Base-by-base conservation (phyloP, 2,329 filamentous ascomycete species). In the Neurospora sp. region DNA sequence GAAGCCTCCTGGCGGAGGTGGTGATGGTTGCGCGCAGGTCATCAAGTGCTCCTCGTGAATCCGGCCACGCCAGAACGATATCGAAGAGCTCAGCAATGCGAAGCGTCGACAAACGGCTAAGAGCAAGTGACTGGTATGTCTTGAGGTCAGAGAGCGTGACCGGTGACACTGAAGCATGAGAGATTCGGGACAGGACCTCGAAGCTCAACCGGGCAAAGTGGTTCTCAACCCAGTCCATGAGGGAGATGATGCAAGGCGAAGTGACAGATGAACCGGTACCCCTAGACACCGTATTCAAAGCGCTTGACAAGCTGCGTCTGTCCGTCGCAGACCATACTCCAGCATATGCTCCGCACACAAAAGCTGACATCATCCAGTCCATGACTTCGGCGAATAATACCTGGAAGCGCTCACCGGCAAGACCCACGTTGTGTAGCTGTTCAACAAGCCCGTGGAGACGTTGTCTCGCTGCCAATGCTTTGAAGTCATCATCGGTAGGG, bases 51-150 rank as follows among this genome's bases (percentile, higher is more conserved):
- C 89, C 89, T 69, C 86, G 84, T 73, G 90, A 92, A 41, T 85
- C 80, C 4, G 92, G 91, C 92, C 92, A 96, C 70, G 86, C 84
- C 70, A 91, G 84, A 66, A 93, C 89, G 76, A 95, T 93, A 76
- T 94, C 91, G 75, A 93, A 95, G 10, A 96, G 82, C 76, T 93
- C 89, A 8, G 86, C 83, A 66, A 91, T 91, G 62, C 92, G 86
- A 66, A 91, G 82, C 19, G 87, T 85, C 2, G 91, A 91, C 17
- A 95, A 83, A 65, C 89, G 86, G 2, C 86, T 87, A 65, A 92
- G 79, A 17, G 89, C 90, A 74, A 91, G 89, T 52, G 91, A 87
- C 76, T 90, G 90, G 86, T 90, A 93, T 72, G 87, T 87, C 73
- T 89, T 85, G 57, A 91, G 82, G 71, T 92, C 85, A 17, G 81